These are phyloP conservation scores for Reutealis trisperma DNA, from an alignment of 345 rosid species.

Conservation along the genomic window DNA sequence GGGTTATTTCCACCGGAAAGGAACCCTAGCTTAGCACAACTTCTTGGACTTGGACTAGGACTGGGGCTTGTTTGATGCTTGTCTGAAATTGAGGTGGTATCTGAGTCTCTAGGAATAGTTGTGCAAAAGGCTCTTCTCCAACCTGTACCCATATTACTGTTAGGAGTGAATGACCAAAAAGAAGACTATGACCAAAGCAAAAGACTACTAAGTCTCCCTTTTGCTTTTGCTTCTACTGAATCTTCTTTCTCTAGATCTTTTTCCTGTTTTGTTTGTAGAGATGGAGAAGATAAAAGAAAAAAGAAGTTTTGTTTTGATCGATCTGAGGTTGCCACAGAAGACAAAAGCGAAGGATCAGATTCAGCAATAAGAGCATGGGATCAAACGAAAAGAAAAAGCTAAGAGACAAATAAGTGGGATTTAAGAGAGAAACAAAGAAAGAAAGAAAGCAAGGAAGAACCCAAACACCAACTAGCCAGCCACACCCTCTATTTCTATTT, in stretches of 20 bases:
- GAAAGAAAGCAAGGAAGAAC: neutral
- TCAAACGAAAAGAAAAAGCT: slow-evolving; percentile 28
- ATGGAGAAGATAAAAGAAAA: neutral
- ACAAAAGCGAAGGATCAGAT: slow-evolving; percentile 43
- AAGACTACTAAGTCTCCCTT: neutral
- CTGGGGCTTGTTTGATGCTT: slow-evolving; percentile 36
- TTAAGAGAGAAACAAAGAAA: neutral
- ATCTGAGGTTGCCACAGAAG: slow-evolving; percentile 42
- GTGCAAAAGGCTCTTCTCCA: slow-evolving; percentile 99
- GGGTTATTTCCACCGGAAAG: slow-evolving; percentile 64
- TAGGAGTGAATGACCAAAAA: slow-evolving; percentile 11
- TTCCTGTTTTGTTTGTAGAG: neutral
- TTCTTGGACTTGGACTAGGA: slow-evolving; percentile 53
- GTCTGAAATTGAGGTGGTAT: slow-evolving; percentile 31
- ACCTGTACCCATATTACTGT: slow-evolving; percentile 68
- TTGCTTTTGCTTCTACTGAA: neutral
- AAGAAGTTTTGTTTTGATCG: slow-evolving; percentile 34
- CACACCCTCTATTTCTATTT: no score
- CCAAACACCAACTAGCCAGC: neutral
- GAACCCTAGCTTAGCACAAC: slow-evolving; percentile 56
- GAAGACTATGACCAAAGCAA: no score
- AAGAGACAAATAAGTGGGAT: slow-evolving; percentile 34
- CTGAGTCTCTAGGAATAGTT: slow-evolving; percentile 62
- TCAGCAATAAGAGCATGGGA: slow-evolving; percentile 33
- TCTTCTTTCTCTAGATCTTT: neutral